Evolutionary conservation across 1,139 yeast species (phyloP), one percentile per base, ranked within the genome.

Genomic region (Wickerhamiella pararugosa): DNA sequence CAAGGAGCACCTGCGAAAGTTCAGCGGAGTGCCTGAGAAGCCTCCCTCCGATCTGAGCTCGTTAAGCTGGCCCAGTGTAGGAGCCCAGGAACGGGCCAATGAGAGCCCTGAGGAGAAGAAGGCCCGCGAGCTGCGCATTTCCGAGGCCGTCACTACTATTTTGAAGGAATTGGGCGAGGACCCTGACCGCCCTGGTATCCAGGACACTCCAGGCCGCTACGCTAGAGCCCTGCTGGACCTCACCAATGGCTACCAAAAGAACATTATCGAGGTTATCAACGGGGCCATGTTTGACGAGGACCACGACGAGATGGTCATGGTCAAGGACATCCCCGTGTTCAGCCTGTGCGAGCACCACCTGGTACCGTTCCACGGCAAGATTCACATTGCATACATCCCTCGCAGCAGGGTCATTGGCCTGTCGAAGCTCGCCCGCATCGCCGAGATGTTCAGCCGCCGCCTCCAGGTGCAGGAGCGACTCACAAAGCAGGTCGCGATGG

Each of bases 301-400:
- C 59, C 98, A 92, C 59, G 97, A 90, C 59, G 99, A 90, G 60
- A 90, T 90, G 97, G 98, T 90, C 39, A 87, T 90, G 52, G 98
- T 90, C 29, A 73, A 90, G 58, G 97, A 92, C 59, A 90, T 90
- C 48, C 95, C 86, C 54, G 75, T 90, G 41, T 82, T 79, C 61
- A 83, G 95, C 5, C 67, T 90, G 45, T 90, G 99, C 64, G 99
- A 90, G 62, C 99, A 90, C 60, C 99, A 90, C 62, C 67, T 90
- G 54, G 98, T 92, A 25, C 99, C 99, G 25, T 90, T 92, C 59
- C 82, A 77, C 54, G 99, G 99, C 44, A 87, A 87, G 57, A 94
- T 90, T 42, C 96, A 87, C 57, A 90, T 90, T 52, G 99, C 92
- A 10, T 90, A 90, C 62, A 87, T 90, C 50, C 99, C 99, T 46